Evolutionary conservation across 306 rosid genomes (phyloP), one percentile per base, ranked within the genome.

Genomic region (Cicer pinnatifidum): DNA sequence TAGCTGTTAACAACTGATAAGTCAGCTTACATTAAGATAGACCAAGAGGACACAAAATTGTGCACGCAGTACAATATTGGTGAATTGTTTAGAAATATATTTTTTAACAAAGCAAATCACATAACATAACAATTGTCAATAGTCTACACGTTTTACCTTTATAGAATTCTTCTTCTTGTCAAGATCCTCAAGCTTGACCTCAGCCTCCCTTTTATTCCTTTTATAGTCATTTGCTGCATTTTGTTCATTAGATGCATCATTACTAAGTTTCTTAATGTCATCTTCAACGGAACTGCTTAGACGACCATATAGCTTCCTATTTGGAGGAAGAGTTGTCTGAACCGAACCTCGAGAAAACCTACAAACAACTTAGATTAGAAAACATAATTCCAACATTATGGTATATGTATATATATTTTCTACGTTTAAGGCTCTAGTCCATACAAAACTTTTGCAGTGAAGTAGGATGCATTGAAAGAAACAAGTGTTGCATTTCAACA

Each of bases 281-380:
- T 71, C 86, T 43, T 90, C 92, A 77, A 78, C 82, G 69, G 92
- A 85, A 83, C 91, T 81, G 83, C 90, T 87, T 35, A 93, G 89
- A 52, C 97, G 92, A 8, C 84, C 89, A 69, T 78, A 73, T 86
- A 15, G 59, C 51, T 61, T 77, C 81, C 19, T 84, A 72, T 61
- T 76, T 37, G 84, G 84, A 28, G 92, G 92, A 73, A 93, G 90
- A 71, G 81, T 58, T 12, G 94, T 93, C 79, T 93, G 91, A 73
- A 89, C 96, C 57, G 88, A 61, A 78, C 88, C 90, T 61, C 96
- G 89, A 13, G 85, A 84, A 87, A 93, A 93, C 96, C 98, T 93
- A 75, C 35, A 78, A 47, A 72, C 44, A 75, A 79, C 58, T 60
- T 38, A 9, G n/a, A 60, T 67, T 59, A 69, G 74, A 68, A 69